A percentile compares a stretch with the other conserved stretches of the same genome.
phyloP scores from a whole-genome alignment of 1,284 basidiomycete genomes.

The Tilletia caries region DNA sequence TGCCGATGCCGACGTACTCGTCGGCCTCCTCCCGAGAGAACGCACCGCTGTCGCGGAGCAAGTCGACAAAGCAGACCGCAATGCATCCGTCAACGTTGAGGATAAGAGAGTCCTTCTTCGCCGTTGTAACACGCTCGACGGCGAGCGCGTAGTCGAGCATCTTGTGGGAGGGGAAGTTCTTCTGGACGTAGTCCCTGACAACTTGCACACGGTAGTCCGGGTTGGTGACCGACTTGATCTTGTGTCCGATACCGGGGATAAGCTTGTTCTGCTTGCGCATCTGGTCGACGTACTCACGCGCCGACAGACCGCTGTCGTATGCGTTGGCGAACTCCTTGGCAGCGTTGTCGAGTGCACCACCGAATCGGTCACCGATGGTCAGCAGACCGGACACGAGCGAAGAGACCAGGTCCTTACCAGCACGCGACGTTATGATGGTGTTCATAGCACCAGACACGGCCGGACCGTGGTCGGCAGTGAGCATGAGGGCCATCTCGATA shows the following conservation, averaged over 20 bases:
- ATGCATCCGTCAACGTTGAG: constrained; percentile 84
- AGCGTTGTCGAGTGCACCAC: constrained; percentile 98
- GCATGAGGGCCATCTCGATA: constrained; percentile 99
- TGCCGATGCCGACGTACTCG: constrained; percentile 89
- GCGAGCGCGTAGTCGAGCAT: constrained; percentile 93
- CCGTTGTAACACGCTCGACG: constrained; percentile 93
- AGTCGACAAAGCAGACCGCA: constrained; percentile 94
- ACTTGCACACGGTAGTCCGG: constrained; percentile 76
- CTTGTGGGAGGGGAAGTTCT: constrained; percentile 80
- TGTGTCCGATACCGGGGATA: constrained; percentile 98
- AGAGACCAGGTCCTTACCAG: constrained; percentile 96
- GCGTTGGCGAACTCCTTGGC: constrained; percentile 82
- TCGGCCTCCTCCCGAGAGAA: constrained; percentile 94
- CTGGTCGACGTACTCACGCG: constrained; percentile 94
- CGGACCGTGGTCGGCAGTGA: constrained; percentile 88
- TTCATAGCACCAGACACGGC: constrained; percentile 84
- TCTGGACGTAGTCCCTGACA: constrained; percentile 92
- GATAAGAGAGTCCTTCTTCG: constrained; percentile 85
- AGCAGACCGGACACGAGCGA: constrained; percentile 92
- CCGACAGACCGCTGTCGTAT: constrained; percentile 83
- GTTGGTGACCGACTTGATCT: constrained; percentile 78
- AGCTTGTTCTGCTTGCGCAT: constrained; percentile 95
- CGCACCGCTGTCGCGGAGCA: constrained; percentile 85
- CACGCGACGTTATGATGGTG: constrained; percentile 97
- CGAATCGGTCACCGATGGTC: constrained; percentile 96